phyloP scores from a whole-genome alignment of 2,329 filamentous ascomycete species.

The Dactylellina drechsleri region DNA sequence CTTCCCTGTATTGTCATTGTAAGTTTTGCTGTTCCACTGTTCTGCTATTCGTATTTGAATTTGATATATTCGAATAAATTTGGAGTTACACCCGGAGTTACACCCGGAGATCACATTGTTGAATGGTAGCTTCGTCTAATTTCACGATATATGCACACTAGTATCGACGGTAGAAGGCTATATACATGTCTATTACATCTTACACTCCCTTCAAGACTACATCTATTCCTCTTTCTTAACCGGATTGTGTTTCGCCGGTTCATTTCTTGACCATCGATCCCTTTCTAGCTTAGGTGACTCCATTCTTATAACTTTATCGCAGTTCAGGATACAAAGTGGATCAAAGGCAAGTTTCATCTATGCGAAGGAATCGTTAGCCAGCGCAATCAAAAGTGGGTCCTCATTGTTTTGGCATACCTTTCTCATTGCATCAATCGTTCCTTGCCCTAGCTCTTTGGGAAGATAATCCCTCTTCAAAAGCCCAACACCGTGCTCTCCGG shows the following conservation, averaged over 20 bases:
- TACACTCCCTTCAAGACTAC: conserved; percentile 8
- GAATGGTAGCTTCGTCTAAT: not conserved
- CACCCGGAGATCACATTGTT: no score
- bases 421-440: conserved; percentile 83
- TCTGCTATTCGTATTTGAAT: no score
- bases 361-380: not conserved
- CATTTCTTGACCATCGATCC: conserved; percentile 36
- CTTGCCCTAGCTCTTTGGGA: conserved; percentile 77
- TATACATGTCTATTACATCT: conserved; percentile 12
- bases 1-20: no score
- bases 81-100: no score
- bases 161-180: not conserved
- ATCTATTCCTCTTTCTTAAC: conserved; percentile 15
- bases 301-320: conserved; percentile 74
- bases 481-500: conserved; percentile 85
- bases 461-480: conserved; percentile 87
- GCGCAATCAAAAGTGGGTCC: not conserved
- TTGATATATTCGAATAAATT: no score
- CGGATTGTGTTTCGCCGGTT: conserved; percentile 34
- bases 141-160: not conserved
- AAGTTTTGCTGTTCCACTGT: no score
- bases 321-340: conserved; percentile 75
- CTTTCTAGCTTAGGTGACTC: conserved; percentile 60
- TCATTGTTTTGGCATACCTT: conserved; percentile 67
- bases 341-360: conserved; percentile 84